Base-by-base conservation (phyloP, 1,284 basidiomycete genomes). In the Ganoderma lingzhi region DNA sequence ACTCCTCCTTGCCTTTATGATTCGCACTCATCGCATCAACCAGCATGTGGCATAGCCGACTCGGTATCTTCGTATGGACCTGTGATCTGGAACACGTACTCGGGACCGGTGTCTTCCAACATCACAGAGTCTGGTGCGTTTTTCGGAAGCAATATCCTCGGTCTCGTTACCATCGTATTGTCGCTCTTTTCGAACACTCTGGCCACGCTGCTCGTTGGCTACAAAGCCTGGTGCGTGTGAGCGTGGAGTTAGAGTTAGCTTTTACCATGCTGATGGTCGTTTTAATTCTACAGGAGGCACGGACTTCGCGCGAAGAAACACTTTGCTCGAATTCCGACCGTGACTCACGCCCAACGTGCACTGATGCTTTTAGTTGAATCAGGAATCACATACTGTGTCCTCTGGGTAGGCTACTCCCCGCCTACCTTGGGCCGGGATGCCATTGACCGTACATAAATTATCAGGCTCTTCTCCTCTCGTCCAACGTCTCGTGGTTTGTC, bases 281-380 rank as follows among this genome's bases (percentile, higher is more conserved):
- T 44, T 12, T 5, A 2, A 41, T n/a, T 28, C 17, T 44, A 4
- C 28, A 62, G 60, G 60, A 28, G 28, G 60, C 60, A 45, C 28
- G 10, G 41, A 12, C 4, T 23, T 41, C 60, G 23, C n/a, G 15
- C 23, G 60, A 28, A 30, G 3, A 23, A 23, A 23, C 45, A 48
- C 60, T 41, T 41, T 14, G 19, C 35, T 9, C 19, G 28, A 44
- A 23, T 30, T 6, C 45, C 45, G 0, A n/a, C n/a, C 45, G n/a
- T 48, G 9, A 42, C 23, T 30, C 37, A 28, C 4, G 39, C 23
- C 12, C 39, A 41, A 12, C 60, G 23, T 23, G 28, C 6, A 30
- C 41, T 62, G 12, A 41, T 42, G 37, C 60, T 62, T 9, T 15
- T 62, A 8, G 41, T 62, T 4, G 60, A 62, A 39, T 62, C 60